Evolutionary conservation across 2,329 filamentous ascomycete genomes (phyloP).

Genomic region (Orbilia brochopaga): DNA sequence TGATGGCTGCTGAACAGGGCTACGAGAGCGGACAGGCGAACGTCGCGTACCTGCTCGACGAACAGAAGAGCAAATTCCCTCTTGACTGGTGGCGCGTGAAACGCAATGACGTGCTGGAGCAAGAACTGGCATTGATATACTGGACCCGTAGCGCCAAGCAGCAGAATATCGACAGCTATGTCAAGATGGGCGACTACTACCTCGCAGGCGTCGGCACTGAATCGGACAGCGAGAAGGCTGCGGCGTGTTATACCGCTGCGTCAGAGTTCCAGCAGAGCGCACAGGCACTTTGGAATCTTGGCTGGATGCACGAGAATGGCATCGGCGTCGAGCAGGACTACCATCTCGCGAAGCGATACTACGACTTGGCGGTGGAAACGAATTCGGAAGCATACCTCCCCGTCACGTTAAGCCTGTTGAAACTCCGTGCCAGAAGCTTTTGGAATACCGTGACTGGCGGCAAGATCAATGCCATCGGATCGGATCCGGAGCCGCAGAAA

Average conservation of each 20-base stretch:
- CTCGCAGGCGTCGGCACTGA: conserved; percentile 77
- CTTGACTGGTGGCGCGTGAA: conserved; percentile 58
- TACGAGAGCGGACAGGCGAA: conserved; percentile 90
- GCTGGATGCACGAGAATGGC: conserved; percentile 99
- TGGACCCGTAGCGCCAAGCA: conserved; percentile 96
- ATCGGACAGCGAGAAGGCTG: conserved; percentile 79
- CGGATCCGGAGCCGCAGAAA: conserved; percentile 52
- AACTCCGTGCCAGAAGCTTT: conserved; percentile 81
- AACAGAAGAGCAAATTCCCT: conserved; percentile 68
- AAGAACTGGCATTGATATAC: conserved; percentile 77
- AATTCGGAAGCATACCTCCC: conserved; percentile 94
- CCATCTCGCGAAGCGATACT: conserved; percentile 94
- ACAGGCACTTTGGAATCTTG: conserved; percentile 94
- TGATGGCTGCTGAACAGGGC: conserved; percentile 90
- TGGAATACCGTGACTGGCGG: conserved; percentile 95
- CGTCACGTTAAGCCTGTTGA: conserved; percentile 84
- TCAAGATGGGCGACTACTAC: conserved; percentile 99
- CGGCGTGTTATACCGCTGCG: conserved; percentile 88
- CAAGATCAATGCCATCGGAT: conserved; percentile 70
- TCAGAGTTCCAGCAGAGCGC: conserved; percentile 90
- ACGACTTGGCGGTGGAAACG: conserved; percentile 87
- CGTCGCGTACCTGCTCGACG: conserved; percentile 83
- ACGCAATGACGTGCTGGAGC: conserved; percentile 59
- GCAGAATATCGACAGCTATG: conserved; percentile 86
- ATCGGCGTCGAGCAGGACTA: conserved; percentile 92